Evolutionary conservation across 2,329 filamentous ascomycete species (phyloP), one percentile per base, ranked within the genome.

Genomic region (Colletotrichum orbiculare): DNA sequence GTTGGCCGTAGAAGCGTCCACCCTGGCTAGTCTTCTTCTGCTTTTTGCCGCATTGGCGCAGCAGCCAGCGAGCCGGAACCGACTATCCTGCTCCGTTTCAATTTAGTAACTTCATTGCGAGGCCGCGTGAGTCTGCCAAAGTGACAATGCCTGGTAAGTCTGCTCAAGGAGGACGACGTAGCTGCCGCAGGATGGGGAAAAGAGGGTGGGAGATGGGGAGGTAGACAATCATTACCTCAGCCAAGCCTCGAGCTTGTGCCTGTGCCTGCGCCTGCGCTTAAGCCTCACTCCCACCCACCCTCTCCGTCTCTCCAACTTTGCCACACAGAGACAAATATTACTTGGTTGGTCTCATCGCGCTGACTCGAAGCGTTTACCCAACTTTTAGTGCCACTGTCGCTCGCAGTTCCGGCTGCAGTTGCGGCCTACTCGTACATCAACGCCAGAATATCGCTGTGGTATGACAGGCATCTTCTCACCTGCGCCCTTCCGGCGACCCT

Each of bases 401-500:
- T 88, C 53, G 81, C 87, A 7, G 79, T 84, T 35, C 88, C 91
- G 15, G 89, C 89, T 13, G 84, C 87, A 48, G 83, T 85, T 37
- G 90, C 91, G 5, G 84, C 85, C 4, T 79, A 91, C n/a, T 91
- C 92, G 38, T 97, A 96, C 75, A 76, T 95, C 70, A 93, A 96
- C 73, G 93, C 91, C 46, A 89, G 86, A 74, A 85, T 84, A 64
- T 83, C 85, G 7, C 70, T 94, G 48, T 88, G 82, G 74, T 89
- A 92, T 73, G 93, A 97, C 76, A 75, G 81, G 47, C 74, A 78
- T 8, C 75, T 94, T 13, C 71, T 95, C n/a, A 81, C 79, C 39
- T 83, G 83, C 56, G 76, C 87, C 43, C 42, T 87, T 11, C 82
- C 81, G 37, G 77, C 83, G 15, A 70, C 79, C 11, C 66, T 84